Percentiles rank a stretch among this genome's conserved stretches.
Conservation (phyloP, 495 filamentous ascomycete genomes). For the Penicillium canescens region DNA sequence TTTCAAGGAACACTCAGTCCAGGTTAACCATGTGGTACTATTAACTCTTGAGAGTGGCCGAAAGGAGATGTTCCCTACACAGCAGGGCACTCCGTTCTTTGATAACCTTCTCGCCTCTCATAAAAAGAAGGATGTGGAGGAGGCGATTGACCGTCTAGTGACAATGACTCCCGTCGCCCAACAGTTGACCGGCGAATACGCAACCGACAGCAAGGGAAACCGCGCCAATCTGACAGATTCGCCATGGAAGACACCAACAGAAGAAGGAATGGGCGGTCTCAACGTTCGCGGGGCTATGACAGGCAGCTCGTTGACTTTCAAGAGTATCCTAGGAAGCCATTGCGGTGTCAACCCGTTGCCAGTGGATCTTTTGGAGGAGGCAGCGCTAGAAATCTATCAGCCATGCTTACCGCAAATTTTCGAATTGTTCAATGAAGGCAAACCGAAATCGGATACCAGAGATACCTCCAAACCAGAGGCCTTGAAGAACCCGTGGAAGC, state of each 20-base stretch:
- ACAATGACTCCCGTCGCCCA: slow-evolving; percentile 39
- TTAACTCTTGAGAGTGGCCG: slow-evolving; percentile 48
- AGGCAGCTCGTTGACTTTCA: slow-evolving; percentile 47
- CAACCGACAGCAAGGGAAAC: slow-evolving; percentile 32
- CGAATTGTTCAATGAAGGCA: slow-evolving; percentile 41
- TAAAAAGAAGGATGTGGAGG: slow-evolving; percentile 13
- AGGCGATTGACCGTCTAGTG: slow-evolving; percentile 30
- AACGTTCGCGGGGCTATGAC: slow-evolving; percentile 45
- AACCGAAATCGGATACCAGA: background rate
- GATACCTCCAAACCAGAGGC: slow-evolving; percentile 18
- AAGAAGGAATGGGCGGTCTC: slow-evolving; percentile 40
- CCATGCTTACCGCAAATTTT: slow-evolving; percentile 48
- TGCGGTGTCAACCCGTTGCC: slow-evolving; percentile 46
- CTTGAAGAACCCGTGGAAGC: slow-evolving; percentile 36
- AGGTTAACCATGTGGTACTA: slow-evolving; percentile 44
- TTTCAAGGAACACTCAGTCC: slow-evolving; percentile 28
- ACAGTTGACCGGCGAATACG: slow-evolving; percentile 43
- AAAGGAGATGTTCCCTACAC: slow-evolving; percentile 48
- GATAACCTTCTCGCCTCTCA: slow-evolving; percentile 36
- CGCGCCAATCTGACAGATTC: slow-evolving; percentile 23
- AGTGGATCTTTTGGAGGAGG: slow-evolving; percentile 47
- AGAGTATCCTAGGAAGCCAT: slow-evolving; percentile 45
- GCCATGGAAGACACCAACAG: slow-evolving; percentile 22
- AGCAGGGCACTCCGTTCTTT: slow-evolving; percentile 40
- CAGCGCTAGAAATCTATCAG: slow-evolving; percentile 43